phyloP scores from a whole-genome alignment of 345 rosid genomes.

The Lepidium africanum region DNA sequence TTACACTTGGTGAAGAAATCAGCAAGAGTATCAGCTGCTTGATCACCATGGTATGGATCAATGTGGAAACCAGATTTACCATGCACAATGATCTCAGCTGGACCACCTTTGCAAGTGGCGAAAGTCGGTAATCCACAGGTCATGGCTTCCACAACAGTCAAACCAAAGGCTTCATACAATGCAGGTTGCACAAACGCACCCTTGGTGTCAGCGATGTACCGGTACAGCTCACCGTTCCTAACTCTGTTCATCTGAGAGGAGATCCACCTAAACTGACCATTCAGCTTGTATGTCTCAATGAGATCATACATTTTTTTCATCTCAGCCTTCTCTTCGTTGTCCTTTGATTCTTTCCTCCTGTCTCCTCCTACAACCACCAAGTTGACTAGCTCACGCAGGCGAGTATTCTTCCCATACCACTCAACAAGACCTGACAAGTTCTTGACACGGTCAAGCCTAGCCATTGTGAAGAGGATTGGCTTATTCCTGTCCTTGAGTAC shows the following conservation, averaged over 20 bases:
- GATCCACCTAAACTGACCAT: conserved; percentile 89
- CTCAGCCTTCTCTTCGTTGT: conserved; percentile 84
- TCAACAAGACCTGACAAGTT: conserved; percentile 80
- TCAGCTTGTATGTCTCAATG: conserved; percentile 56
- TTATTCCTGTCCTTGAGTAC: conserved; percentile 72
- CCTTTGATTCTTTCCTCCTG: conserved; percentile 84
- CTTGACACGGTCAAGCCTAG: conserved; percentile 93
- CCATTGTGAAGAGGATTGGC: conserved; percentile 92
- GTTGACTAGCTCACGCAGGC: conserved; percentile 65
- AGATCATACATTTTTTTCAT: conserved; percentile 75
- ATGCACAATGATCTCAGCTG: conserved; percentile 88
- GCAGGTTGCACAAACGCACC: conserved; percentile 88
- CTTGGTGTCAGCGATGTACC: conserved; percentile 73
- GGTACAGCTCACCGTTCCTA: conserved; percentile 92
- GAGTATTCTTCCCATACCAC: conserved; percentile 81
- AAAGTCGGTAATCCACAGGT: conserved; percentile 95
- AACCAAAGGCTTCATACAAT: conserved; percentile 94
- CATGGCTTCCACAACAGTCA: conserved; percentile 96
- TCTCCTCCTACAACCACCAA: conserved; percentile 92
- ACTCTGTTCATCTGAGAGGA: conserved; percentile 82
- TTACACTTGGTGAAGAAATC: conserved; percentile 69
- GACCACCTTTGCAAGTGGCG: conserved; percentile 95
- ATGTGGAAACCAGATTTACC: conserved; percentile 84
- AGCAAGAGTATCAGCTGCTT: conserved; percentile 62
- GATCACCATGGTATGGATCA: conserved; percentile 88